Evolutionary conservation across 1,139 yeast species (phyloP), one percentile per base, ranked within the genome.

Genomic region (Kurtzmaniella quercitrusa): DNA sequence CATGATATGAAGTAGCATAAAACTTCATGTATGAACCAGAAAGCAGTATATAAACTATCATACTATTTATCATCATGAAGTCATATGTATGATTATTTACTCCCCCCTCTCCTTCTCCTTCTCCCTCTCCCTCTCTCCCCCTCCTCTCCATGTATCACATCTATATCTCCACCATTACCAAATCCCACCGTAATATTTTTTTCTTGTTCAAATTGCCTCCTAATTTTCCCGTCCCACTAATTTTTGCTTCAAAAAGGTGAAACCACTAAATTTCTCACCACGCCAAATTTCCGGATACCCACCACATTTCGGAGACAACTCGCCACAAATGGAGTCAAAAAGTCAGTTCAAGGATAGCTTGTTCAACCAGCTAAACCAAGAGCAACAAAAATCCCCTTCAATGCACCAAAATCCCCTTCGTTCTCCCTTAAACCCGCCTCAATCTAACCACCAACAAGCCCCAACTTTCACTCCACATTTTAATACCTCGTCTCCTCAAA

Each of bases 301-400:
- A 14, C 36, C 16, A 31, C 36, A 21, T 21, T 21, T 8, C 4
- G 8, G 23, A 21, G 23, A 21, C 23, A 21, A 21, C 8, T 8
- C 16, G 18, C 7, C 36, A 5, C 4, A 4, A 7, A 31, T 37
- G 37, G 45, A 43, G 25, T 37, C 45, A n/a, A 37, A 40, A 25
- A 43, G 45, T 25, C 50, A 54, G n/a, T 63, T 65, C 49, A 60
- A 65, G 46, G 59, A 55, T 38, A 55, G 61, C 37, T 50, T 66
- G 41, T 62, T 64, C 52, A 58, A 59, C 41, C 63, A 64, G 47
- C 52, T 66, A n/a, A 19, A 36, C 25, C 19, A 19, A 27, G 36
- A 31, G 16, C 36, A 31, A 31, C 18, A 14, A 17, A 14, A 31
- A 31, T 9, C 16, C 18, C 3, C 16, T 14, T 3, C 14, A 31